Percentiles rank a stretch among this genome's conserved stretches.
Conservation (phyloP, 148 eudicot genomes). For the Mesembryanthemum crystallinum region DNA sequence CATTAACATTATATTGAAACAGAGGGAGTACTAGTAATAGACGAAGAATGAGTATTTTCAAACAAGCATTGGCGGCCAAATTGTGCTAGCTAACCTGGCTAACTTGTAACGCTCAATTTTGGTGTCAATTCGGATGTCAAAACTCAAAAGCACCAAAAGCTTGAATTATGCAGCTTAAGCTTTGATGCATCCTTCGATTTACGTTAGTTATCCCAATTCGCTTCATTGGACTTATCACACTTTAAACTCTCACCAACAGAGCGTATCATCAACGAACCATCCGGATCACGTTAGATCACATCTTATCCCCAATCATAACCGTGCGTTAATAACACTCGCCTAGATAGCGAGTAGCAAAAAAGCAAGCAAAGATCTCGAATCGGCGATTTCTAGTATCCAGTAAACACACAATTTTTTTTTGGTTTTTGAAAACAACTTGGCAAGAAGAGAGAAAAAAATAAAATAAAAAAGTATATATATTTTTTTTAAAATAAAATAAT, state of each 20-base stretch:
- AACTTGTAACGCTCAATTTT: not conserved
- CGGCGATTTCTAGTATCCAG: conserved; percentile 7
- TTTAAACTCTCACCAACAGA: not conserved
- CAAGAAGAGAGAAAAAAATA: not conserved
- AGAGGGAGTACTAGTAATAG: too few relatives aligned
- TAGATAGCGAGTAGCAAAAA: not conserved
- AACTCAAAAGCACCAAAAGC: not conserved
- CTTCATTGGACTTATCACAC: not conserved
- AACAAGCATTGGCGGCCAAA: conserved; percentile 14
- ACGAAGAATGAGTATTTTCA: too few relatives aligned
- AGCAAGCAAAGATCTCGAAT: conserved; percentile 7
- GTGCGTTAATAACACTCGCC: not conserved
- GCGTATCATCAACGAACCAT: not conserved
- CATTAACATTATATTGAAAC: too few relatives aligned
- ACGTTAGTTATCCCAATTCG: not conserved
- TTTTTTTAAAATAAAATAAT: not conserved
- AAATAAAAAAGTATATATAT: too few relatives aligned
- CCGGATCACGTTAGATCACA: not conserved
- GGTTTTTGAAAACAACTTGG: not conserved
- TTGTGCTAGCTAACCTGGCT: not conserved
- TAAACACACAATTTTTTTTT: not conserved
- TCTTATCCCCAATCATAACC: not conserved
- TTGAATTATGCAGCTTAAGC: not conserved
- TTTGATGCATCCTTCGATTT: not conserved
- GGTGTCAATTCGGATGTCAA: not conserved